A percentile compares a stretch with the other conserved stretches of the same genome.
Evolutionary conservation across 2,329 filamentous ascomycete species (phyloP).

Genomic region (Nothophaeocryptopus gaeumannii): DNA sequence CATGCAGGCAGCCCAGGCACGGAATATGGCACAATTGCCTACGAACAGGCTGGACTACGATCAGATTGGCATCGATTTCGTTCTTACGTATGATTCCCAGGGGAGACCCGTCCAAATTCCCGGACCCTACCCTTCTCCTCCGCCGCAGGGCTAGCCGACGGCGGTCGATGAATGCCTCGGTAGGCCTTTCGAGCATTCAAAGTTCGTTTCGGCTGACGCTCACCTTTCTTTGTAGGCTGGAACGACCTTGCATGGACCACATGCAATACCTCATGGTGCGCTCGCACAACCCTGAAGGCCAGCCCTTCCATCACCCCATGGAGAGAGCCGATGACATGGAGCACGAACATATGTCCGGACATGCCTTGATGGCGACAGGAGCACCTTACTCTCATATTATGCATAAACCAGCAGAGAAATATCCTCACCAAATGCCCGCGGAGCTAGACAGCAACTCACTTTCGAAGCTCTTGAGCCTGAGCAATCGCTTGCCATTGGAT

Average conservation of each 20-base stretch:
- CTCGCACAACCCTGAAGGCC: constrained; percentile 46
- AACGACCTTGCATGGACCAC: constrained; percentile 91
- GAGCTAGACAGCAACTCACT: constrained; percentile 75
- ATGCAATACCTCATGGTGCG: constrained; percentile 71
- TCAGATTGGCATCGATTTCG: constrained; percentile 83
- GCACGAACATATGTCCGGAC: constrained; percentile 66
- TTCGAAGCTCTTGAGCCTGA: constrained; percentile 77
- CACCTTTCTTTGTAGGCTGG: constrained; percentile 58
- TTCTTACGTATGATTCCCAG: constrained; percentile 71
- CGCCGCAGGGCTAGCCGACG: constrained; percentile 40
- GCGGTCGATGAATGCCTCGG: constrained; percentile 12
- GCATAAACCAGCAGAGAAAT: constrained; percentile 54
- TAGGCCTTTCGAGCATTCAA: constrained; percentile 15
- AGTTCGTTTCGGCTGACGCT: constrained; percentile 30
- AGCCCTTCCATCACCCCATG: constrained; percentile 36
- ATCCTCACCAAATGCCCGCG: constrained; percentile 68
- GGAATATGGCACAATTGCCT: constrained; percentile 30
- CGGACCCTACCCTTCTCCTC: constrained; percentile 62
- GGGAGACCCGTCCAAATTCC: constrained; percentile 31
- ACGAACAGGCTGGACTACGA: constrained; percentile 64
- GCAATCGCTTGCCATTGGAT: constrained; percentile 69
- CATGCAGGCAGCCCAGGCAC: constrained; percentile 18
- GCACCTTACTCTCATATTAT: constrained; percentile 67
- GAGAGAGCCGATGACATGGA: constrained; percentile 51
- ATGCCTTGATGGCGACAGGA: constrained; percentile 90